A percentile compares a stretch with the other conserved stretches of the same genome.
These are phyloP conservation scores for Saccharum spontaneum DNA, from an alignment of 176 grass and related monocot species.

Conservation along the genomic window DNA sequence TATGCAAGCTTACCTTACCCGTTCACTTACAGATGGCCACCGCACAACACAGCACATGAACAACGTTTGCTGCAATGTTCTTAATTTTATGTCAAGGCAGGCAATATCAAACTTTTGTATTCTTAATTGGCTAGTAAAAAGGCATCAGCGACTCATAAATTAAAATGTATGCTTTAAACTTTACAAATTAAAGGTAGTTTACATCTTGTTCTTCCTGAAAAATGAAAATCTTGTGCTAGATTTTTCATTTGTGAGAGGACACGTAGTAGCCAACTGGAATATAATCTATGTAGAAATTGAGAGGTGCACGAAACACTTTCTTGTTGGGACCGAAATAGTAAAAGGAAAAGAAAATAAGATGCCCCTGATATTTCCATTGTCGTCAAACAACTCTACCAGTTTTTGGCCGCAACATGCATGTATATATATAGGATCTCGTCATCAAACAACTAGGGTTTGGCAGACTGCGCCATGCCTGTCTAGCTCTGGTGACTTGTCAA, in stretches of 20 bases:
- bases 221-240: background rate
- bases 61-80: background rate
- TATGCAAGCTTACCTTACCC: background rate
- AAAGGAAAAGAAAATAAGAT: background rate
- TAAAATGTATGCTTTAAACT: background rate
- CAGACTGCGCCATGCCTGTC: background rate
- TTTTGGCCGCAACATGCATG: background rate
- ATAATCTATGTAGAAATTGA: background rate
- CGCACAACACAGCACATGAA: background rate
- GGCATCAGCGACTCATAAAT: background rate
- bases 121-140: background rate
- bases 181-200: background rate
- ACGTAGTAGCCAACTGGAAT: background rate
- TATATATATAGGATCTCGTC: background rate
- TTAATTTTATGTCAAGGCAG: background rate
- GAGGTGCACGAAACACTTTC: constrained; percentile 18
- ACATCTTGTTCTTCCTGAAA: background rate
- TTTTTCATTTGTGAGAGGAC: background rate
- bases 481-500: constrained; percentile 18
- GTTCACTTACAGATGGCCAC: background rate
- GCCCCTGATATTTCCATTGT: background rate
- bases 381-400: constrained; percentile 7
- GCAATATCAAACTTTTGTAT: background rate
- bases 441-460: constrained; percentile 19
- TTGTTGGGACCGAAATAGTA: background rate